Evolutionary conservation across 768 basidiomycete genomes (phyloP).

Genomic region (Phlebiopsis gigantea): DNA sequence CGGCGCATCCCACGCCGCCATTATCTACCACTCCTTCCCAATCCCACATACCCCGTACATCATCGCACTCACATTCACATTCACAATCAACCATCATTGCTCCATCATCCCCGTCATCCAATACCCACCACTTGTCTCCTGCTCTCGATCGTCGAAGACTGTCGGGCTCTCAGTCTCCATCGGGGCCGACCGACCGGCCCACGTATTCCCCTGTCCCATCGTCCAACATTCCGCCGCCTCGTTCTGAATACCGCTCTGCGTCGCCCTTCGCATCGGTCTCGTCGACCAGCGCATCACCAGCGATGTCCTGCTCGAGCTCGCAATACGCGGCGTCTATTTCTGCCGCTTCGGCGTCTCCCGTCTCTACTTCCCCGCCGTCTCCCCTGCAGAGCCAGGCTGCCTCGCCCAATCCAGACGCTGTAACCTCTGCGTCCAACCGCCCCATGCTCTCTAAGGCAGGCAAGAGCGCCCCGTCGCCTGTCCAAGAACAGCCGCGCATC

Average conservation of each 20-base stretch:
- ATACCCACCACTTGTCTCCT: conserved; percentile 15
- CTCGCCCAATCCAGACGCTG: not conserved
- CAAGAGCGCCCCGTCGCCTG: not conserved
- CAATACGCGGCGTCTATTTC: conserved; percentile 26
- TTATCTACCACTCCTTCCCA: conserved; percentile 10
- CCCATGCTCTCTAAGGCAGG: not conserved
- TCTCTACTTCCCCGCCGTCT: conserved; percentile 27
- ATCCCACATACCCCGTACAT: conserved; percentile 13
- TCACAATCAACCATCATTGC: conserved; percentile 47
- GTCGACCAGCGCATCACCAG: conserved; percentile 49
- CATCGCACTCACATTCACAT: conserved; percentile 43
- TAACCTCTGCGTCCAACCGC: not conserved
- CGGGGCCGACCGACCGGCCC: conserved; percentile 9
- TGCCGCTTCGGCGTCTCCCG: conserved; percentile 23
- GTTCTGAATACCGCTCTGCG: conserved; percentile 7
- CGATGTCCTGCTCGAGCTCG: conserved; percentile 53
- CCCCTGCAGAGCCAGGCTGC: conserved; percentile 19
- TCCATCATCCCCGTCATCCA: conserved; percentile 32
- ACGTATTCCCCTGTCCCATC: not conserved
- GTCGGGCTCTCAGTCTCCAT: conserved; percentile 16
- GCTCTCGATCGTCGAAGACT: conserved; percentile 19
- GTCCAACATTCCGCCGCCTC: not conserved
- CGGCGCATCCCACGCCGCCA: not conserved
- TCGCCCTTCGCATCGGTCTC: conserved; percentile 29
- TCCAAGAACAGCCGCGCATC: conserved; percentile 5